Evolutionary conservation across 2,329 filamentous ascomycete species (phyloP).

Genomic region (Cladosporium sp.): DNA sequence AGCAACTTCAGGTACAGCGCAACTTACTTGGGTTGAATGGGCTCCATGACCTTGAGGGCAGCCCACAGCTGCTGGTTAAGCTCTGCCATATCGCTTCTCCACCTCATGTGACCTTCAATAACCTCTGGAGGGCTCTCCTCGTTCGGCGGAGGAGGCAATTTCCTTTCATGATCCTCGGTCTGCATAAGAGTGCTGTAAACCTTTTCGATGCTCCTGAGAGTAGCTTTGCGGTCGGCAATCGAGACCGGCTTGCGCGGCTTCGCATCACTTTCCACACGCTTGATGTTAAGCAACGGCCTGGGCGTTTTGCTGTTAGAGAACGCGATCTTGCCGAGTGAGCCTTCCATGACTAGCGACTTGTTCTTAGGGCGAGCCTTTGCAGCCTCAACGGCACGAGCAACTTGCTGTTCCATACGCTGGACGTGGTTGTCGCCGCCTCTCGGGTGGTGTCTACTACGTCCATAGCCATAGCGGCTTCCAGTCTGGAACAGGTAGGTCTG

Average conservation of each 20-base stretch:
- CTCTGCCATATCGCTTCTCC: constrained; percentile 69
- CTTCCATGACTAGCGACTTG: constrained; percentile 93
- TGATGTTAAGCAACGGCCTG: constrained; percentile 92
- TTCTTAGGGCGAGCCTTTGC: constrained; percentile 98
- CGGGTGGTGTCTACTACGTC: constrained; percentile 66
- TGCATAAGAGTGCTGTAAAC: constrained; percentile 88
- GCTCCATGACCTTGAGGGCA: constrained; percentile 88
- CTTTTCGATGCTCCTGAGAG: constrained; percentile 82
- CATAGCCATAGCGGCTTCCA: constrained; percentile 74
- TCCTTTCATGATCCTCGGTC: constrained; percentile 88
- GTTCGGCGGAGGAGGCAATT: constrained; percentile 68
- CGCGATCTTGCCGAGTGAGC: constrained; percentile 94
- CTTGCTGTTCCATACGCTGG: constrained; percentile 98
- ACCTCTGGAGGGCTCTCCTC: constrained; percentile 67
- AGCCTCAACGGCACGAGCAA: constrained; percentile 93
- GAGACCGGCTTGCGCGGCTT: constrained; percentile 56
- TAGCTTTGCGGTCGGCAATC: constrained; percentile 73
- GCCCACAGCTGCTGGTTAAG: constrained; percentile 82
- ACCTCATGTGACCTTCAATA: constrained; percentile 74
- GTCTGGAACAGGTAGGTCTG: constrained; percentile 98
- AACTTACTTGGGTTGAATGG: constrained; percentile 63
- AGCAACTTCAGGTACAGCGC: neutral
- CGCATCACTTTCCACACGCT: constrained; percentile 69
- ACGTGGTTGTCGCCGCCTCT: constrained; percentile 93
- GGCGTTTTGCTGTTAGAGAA: constrained; percentile 99